phyloP scores from a whole-genome alignment of 495 filamentous ascomycete species.

The Bacidia gigantensis region DNA sequence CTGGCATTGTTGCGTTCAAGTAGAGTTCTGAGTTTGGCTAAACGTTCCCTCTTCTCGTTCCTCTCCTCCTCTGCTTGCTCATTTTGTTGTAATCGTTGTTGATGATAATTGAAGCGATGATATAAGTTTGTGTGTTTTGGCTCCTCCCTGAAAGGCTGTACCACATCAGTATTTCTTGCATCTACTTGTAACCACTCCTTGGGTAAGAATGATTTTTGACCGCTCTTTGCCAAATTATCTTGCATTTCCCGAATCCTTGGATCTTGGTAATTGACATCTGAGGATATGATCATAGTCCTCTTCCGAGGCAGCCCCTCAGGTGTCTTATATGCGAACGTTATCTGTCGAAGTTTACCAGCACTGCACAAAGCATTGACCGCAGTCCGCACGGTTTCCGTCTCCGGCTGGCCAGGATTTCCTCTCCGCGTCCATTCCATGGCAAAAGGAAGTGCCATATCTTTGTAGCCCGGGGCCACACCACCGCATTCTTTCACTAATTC shows the following conservation, averaged over 20 bases:
- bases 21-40: background rate
- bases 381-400: slow-evolving; percentile 35
- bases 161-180: background rate
- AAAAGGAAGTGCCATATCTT: slow-evolving; percentile 60
- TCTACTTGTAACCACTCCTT: slow-evolving; percentile 11
- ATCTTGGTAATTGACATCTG: slow-evolving; percentile 35
- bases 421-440: slow-evolving; percentile 43
- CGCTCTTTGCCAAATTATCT: slow-evolving; percentile 26
- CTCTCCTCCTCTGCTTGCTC: background rate
- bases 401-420: slow-evolving; percentile 32
- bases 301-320: slow-evolving; percentile 39
- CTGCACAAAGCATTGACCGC: slow-evolving; percentile 49
- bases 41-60: background rate
- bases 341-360: slow-evolving; percentile 41
- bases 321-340: slow-evolving; percentile 49
- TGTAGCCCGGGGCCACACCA: slow-evolving; percentile 63
- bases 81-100: background rate
- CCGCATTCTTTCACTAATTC: slow-evolving; percentile 53
- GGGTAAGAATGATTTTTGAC: slow-evolving; percentile 1
- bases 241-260: slow-evolving; percentile 39
- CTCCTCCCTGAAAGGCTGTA: background rate
- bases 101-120: background rate
- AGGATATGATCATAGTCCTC: slow-evolving; percentile 38
- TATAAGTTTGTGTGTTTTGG: background rate
- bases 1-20: background rate